Evolutionary conservation across 139 green algal genomes (phyloP).

Genomic region (Diplosphaera chodatii): DNA sequence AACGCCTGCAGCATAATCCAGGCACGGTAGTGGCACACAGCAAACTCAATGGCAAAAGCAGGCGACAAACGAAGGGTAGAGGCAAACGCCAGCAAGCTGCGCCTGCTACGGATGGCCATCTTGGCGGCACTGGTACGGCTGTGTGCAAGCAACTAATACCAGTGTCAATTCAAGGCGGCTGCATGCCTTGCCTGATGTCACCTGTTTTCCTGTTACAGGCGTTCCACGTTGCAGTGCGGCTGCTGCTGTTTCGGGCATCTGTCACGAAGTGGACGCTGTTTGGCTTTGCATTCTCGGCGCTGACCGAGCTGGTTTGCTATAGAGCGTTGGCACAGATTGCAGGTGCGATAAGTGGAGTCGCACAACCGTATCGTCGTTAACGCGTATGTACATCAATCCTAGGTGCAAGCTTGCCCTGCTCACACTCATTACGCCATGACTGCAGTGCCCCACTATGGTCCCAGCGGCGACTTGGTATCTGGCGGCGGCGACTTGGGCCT

Average conservation of each 20-base stretch:
- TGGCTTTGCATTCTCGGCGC: not conserved
- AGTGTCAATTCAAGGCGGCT: no score
- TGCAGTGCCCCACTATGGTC: constrained; percentile 39
- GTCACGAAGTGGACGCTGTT: not conserved
- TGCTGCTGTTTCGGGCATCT: not conserved
- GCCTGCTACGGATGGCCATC: not conserved
- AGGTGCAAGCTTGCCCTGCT: no score
- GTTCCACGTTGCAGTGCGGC: not conserved
- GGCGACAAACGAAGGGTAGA: not conserved
- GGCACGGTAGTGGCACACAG: no score
- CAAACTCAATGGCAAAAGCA: not conserved
- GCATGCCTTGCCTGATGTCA: no score
- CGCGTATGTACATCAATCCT: no score
- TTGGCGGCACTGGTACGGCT: not conserved
- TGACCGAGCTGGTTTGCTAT: not conserved
- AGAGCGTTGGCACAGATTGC: not conserved
- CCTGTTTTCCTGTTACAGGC: no score
- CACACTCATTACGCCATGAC: no score
- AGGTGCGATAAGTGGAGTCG: no score
- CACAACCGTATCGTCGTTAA: no score
- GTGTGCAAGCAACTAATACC: no score
- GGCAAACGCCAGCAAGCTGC: not conserved
- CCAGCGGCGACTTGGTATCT: constrained; percentile 52
- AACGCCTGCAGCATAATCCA: no score
- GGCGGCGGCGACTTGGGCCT: constrained; percentile 59